Evolutionary conservation across 352 stramenopile genomes (phyloP).

Genomic region (Phytophthora capsici): DNA sequence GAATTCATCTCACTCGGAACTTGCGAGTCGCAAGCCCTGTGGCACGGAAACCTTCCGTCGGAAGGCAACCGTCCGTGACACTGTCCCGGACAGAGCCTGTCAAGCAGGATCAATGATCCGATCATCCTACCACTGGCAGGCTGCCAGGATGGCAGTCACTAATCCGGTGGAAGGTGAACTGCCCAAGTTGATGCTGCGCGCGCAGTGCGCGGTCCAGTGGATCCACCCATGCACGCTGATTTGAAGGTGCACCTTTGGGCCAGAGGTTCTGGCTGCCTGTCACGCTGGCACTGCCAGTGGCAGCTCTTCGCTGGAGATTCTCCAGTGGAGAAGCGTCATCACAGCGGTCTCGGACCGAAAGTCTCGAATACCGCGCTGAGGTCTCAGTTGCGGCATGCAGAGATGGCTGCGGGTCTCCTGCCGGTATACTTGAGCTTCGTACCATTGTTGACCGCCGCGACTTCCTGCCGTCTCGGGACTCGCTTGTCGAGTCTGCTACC

Average conservation of each 20-base stretch:
- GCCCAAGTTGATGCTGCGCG: constrained; percentile 3
- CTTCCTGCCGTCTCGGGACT: background rate
- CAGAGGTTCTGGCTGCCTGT: background rate
- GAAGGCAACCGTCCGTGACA: background rate
- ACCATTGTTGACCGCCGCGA: background rate
- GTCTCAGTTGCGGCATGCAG: constrained; percentile 13
- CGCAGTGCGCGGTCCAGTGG: constrained; percentile 5
- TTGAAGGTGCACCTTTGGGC: constrained; percentile 17
- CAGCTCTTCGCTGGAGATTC: background rate
- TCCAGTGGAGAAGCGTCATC: constrained; percentile 27
- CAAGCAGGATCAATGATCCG: no score
- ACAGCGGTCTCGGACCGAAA: background rate
- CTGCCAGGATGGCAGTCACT: background rate
- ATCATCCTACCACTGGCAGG: no score
- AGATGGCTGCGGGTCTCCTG: constrained; percentile 9
- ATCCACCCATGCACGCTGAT: constrained; percentile 19
- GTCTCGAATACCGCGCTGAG: background rate
- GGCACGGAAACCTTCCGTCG: background rate
- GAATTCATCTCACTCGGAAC: background rate
- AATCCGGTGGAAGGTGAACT: background rate
- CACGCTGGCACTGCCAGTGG: background rate
- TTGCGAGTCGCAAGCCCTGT: no score
- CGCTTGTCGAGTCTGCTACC: no score
- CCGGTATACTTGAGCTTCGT: no score
- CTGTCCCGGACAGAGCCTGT: background rate